Base-by-base conservation (phyloP, 805 yeast species). In the Cyberlindnera mycetangii region DNA sequence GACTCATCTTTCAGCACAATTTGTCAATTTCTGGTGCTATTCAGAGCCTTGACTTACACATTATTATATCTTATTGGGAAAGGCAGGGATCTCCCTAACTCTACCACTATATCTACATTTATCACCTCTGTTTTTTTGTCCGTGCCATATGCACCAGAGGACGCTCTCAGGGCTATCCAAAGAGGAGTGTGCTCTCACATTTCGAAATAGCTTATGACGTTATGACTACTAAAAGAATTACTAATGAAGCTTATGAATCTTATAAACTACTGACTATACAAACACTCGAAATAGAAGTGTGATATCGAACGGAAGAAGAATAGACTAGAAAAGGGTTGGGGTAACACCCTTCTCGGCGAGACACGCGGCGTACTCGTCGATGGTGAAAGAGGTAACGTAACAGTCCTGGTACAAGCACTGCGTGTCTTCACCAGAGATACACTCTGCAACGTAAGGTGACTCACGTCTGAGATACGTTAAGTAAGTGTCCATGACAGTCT, bases 381-480 rank as follows among this genome's bases (percentile, higher is more conserved):
- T 38, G 43, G 48, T 52, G 53, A 54, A 51, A 11, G 54, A 50
- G 15, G 51, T 35, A 30, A 54, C 53, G 21, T 48, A 52, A 27
- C 58, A 54, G 46, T 52, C 50, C 32, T 46, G 9, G 24, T 44
- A 47, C 3, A 44, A 47, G 45, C 59, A 55, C 25, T 22, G 25
- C 7, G 25, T 22, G 25, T 22, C 25, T 3, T 51, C 51, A 36
- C 55, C 57, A 5, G 39, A 56, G 4, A 54, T 51, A 61, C 87
- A 81, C 21, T 69, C 61, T 16, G 81, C 79, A 16, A 72, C 71
- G 39, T 63, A 68, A 17, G 85, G 85, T 20, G 85, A 75, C 48
- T 65, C 64, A 60, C 90, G 72, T 55, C 70, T 72, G 38, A 78
- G 71, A 41, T 62, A 65, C 47, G 71, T 67, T 32, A 73, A 66